Percentiles rank a stretch among this genome's conserved stretches.
These are phyloP conservation scores for Mortierella sp. DNA, from an alignment of 371 early-diverging fungal species.

Conservation along the genomic window DNA sequence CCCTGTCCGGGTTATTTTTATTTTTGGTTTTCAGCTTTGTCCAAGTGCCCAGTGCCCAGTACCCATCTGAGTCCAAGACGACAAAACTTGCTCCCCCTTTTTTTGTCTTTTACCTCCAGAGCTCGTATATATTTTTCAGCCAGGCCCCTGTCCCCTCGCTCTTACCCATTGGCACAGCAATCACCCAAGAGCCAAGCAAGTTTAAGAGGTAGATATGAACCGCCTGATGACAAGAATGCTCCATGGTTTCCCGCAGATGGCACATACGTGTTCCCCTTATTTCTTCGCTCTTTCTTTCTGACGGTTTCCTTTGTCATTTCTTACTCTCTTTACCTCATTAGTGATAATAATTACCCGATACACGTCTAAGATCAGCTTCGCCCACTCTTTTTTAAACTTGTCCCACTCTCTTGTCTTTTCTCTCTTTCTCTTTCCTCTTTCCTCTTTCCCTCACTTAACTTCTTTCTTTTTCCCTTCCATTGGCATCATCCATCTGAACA, in stretches of 20 bases:
- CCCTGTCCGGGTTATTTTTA: conserved; percentile 22
- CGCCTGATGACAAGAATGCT: not conserved
- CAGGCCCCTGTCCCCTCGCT: not conserved
- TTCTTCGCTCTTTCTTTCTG: not conserved
- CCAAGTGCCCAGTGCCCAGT: not conserved
- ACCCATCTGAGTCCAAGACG: not conserved
- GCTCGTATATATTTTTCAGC: not conserved
- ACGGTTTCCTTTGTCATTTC: not conserved
- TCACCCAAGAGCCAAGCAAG: not conserved
- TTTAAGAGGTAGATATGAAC: not conserved
- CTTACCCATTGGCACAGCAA: conserved; percentile 6
- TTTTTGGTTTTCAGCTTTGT: not conserved
- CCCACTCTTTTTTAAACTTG: conserved; percentile 10
- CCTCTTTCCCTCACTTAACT: conserved; percentile 7
- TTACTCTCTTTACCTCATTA: not conserved
- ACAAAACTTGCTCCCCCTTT: not conserved
- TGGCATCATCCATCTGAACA: not conserved
- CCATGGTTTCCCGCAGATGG: not conserved
- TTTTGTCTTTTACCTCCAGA: not conserved
- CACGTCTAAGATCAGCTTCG: conserved; percentile 3
- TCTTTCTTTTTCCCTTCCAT: not conserved
- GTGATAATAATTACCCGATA: conserved; percentile 10
- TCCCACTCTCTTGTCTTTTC: not conserved
- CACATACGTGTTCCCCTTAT: not conserved
- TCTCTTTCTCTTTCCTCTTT: not conserved